These are phyloP conservation scores for Metschnikowia corniflorae DNA, from an alignment of 805 yeast genomes.

Conservation along the genomic window DNA sequence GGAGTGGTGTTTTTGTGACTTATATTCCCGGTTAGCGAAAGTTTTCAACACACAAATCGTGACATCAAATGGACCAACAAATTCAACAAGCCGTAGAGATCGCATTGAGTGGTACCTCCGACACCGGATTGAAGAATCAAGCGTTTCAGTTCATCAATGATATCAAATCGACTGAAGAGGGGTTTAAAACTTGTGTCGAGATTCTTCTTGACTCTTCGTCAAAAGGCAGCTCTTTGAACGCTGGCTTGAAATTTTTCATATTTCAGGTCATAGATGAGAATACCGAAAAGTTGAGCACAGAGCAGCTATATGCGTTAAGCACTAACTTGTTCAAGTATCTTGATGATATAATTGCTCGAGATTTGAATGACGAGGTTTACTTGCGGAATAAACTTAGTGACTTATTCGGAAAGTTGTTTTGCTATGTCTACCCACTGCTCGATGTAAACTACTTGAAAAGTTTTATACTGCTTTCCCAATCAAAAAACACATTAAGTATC, in stretches of 20 bases:
- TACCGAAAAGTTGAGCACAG: conserved; percentile 41
- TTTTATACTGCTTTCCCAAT: conserved; percentile 21
- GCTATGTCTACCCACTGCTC: conserved; percentile 31
- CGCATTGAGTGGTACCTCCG: conserved; percentile 70
- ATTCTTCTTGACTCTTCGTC: conserved; percentile 32
- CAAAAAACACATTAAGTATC: conserved; percentile 22
- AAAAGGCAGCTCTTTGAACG: conserved; percentile 32
- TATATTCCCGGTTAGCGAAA: no score
- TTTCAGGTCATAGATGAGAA: conserved; percentile 67
- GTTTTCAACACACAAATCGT: no score
- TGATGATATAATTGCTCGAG: conserved; percentile 21
- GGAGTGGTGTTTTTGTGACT: no score
- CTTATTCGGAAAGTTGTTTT: conserved; percentile 33
- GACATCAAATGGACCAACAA: conserved; percentile 47
- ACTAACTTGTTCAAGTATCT: conserved; percentile 47
- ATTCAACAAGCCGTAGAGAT: conserved; percentile 85
- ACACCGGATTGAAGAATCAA: conserved; percentile 43
- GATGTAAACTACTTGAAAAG: conserved; percentile 33
- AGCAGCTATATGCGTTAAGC: conserved; percentile 46
- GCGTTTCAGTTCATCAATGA: conserved; percentile 52
- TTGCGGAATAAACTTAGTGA: conserved; percentile 37
- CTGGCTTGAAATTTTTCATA: conserved; percentile 61
- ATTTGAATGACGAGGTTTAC: conserved; percentile 25
- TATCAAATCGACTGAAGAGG: conserved; percentile 51
- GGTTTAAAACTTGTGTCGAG: conserved; percentile 53